Evolutionary conservation across 140 eudicot species (phyloP), one percentile per base, ranked within the genome.

Genomic region (Erigeron philadelphicus): DNA sequence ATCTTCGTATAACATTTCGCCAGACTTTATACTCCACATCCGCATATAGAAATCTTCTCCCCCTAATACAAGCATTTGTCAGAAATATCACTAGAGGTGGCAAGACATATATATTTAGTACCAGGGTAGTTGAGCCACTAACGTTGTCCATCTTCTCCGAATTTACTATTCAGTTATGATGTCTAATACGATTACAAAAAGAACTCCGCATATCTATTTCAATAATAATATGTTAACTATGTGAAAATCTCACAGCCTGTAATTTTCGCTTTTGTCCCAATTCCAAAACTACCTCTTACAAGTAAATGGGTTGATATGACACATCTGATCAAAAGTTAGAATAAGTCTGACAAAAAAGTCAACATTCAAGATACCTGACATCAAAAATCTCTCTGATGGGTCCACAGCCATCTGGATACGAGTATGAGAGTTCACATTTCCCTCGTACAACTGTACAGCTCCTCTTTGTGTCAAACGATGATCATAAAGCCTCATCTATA

Each of bases 31-130:
- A 67, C 86, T 82, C 98, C 98, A 92, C 6, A 78, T 5, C 65
- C 98, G 90, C 76, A 86, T 44, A 40, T 71, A 73, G 72, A 76
- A 79, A 81, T 92, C 96, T 80, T 92, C 98, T 52, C 98, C 98
- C 12, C 98, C 98, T 92, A 75, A 48, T 59, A 72, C 71, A 46
- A 2, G 9, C 46, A 55, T 44, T 53, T 31, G 60, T 63, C 53
- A 67, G 16, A 11, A 18, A 54, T 8, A 16, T 44, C 4, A 56
- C 45, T 7, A 47, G 41, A 21, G 41, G 3, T 12, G 12, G 16
- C 5, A 12, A 11, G 52, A 8, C 40, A 64, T 2, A 17, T 48
- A n/a, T 50, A 4, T 6, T 50, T 12, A 17, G 9, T 50, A 12
- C 15, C 16, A 11, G n/a, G 6, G 56, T 9, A 31, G 38, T 7